Conservation (phyloP, 2,329 filamentous ascomycete species). For the Microthyrium microscopicum region DNA sequence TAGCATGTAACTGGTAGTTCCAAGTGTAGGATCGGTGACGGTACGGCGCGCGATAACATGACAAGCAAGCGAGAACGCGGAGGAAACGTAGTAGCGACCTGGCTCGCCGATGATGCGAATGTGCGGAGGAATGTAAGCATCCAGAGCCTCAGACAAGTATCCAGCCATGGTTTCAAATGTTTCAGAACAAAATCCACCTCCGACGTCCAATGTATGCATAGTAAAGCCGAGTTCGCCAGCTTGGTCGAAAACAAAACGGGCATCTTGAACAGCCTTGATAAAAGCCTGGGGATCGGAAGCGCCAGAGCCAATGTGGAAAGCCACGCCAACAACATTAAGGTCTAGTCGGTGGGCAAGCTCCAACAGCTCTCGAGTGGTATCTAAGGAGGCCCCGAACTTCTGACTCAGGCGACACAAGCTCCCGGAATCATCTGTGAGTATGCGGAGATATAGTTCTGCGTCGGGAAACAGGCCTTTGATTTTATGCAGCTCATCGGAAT, state of each 20-base stretch:
- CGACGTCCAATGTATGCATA: constrained; percentile 80
- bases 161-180: constrained; percentile 82
- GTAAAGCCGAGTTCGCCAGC: constrained; percentile 59
- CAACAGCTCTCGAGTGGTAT: constrained; percentile 61
- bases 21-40: constrained; percentile 51
- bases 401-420: constrained; percentile 89
- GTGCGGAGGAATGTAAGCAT: constrained; percentile 70
- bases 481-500: constrained; percentile 94
- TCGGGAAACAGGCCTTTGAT: constrained; percentile 80
- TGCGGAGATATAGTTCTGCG: constrained; percentile 84
- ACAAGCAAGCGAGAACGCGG: constrained; percentile 85
- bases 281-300: constrained; percentile 89
- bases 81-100: constrained; percentile 87
- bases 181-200: constrained; percentile 81
- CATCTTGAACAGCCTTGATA: constrained; percentile 78
- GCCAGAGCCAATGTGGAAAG: constrained; percentile 94
- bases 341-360: constrained; percentile 63
- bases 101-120: constrained; percentile 89
- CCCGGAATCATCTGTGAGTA: constrained; percentile 88
- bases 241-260: constrained; percentile 75
- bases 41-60: constrained; percentile 92
- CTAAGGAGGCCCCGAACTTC: constrained; percentile 89
- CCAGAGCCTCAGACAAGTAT: constrained; percentile 62
- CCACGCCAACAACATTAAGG: constrained; percentile 86
- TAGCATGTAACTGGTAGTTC: constrained; percentile 73